Base-by-base conservation (phyloP, 805 yeast genomes). In the Cyberlindnera maritima region DNA sequence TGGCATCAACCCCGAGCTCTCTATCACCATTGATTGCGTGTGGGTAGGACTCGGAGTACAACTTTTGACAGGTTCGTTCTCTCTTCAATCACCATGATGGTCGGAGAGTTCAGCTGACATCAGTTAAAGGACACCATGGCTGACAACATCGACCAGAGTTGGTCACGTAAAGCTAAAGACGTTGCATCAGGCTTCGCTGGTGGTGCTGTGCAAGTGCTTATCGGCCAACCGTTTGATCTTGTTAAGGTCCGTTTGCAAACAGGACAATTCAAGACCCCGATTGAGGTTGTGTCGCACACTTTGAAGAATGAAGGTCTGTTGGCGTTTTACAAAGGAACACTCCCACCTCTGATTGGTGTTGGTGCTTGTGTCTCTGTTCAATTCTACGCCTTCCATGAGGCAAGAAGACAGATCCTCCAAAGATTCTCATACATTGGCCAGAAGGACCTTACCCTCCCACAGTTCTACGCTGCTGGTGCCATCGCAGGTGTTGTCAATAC, bases 311-410 rank as follows among this genome's bases (percentile, higher is more conserved):
- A 94, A 67, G 99, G 99, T 1, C 76, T 82, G 9, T 46, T 69
- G 23, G 99, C 95, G 0, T 89, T 92, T 61, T 92, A 92, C 66
- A 83, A 95, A 68, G 99, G 99, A 29, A 92, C 97, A 2, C 62
- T 90, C 50, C 90, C 97, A 3, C 99, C 99, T 15, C 74, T 92
- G 54, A 64, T 92, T 29, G 99, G 99, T 19, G 89, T 91, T 11
- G 99, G 99, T 42, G 96, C 96, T 0, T 91, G 97, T 74, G 97
- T 94, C 13, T 87, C 96, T 14, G 88, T 92, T 28, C 99, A 94
- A 67, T 92, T 92, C 62, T 94, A 96, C 43, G 96, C 88, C 1
- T 85, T 89, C 39, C 91, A 90, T 59, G 97, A 92, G 65, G 85
- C 77, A 65, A 75, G 97, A 60, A 68, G 92, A 48, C 85, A 79